Base-by-base conservation (phyloP, 768 basidiomycete species). In the Rhodotorula taiwanensis region DNA sequence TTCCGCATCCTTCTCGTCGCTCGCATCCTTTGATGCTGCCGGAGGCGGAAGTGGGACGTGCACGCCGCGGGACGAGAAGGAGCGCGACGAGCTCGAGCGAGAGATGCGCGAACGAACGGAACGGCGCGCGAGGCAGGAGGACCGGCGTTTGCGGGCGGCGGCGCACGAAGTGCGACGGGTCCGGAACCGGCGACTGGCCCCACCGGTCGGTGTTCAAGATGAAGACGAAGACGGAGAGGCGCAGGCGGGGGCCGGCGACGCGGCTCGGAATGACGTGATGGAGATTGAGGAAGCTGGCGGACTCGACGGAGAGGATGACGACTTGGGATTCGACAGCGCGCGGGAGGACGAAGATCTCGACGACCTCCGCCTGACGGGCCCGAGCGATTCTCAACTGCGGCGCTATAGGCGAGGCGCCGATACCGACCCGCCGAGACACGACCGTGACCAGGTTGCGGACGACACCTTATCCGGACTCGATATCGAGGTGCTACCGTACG, bases 11-110 rank as follows among this genome's bases (percentile, higher is more conserved):
- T 49, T 36, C 47, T 34, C 45, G 7, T n/a, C 45, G 10, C 45
- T n/a, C 45, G 45, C 45, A 7, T 47, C 45, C n/a, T 25, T 27
- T 16, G 10, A 11, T 25, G 20, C 45, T 8, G 10, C 20, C 33
- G 51, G 34, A 13, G 21, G 21, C 30, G 49, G 28, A 11, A 34
- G 41, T 42, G 58, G 58, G 3, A 52, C 50, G 6, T 39, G 41
- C 9, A 58, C 58, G n/a, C 50, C 58, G 10, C 41, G 41, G 2
- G 49, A 58, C 43, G 58, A 58, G 25, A n/a, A 23, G 21, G 58
- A 58, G 58, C 49, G 58, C 4, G 58, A 51, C 9, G 58, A 42
- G 41, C 42, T 58, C 31, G 58, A 58, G 58, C 36, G 49, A 23
- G 58, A 58, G 50, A 58, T 58, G 58, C 33, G 58, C 7, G 41